Evolutionary conservation across 2,329 filamentous ascomycete genomes (phyloP), one percentile per base, ranked within the genome.

Genomic region (Fusarium nematophilum): DNA sequence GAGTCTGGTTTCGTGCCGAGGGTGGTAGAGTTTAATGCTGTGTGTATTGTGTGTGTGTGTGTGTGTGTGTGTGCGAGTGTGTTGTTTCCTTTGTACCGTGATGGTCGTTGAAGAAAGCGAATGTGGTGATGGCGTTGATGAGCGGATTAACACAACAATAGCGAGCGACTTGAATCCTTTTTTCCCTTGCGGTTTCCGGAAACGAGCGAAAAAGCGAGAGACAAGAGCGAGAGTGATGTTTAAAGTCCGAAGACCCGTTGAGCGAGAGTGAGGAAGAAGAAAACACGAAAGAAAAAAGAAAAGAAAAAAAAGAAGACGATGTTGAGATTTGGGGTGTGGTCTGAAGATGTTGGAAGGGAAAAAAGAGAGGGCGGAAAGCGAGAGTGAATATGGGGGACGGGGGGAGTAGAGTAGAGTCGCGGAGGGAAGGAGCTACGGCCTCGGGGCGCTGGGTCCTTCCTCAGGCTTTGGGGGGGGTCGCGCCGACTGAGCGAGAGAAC

Each of bases 321-420:
- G 51, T 37, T 46, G 46, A 63, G 43, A 44, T 53, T 40, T 43
- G 42, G 51, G 13, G 36, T 9, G 30, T 33, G 5, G 30, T n/a
- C n/a, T n/a, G n/a, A n/a, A n/a, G n/a, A n/a, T 36, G 27, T 59
- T 61, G 46, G 64, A 58, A 53, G 55, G 62, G 54, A 49, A 51
- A 64, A 54, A 51, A 60, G 53, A 61, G 34, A 21, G 44, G 39
- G 36, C 18, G 53, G 53, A 50, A 59, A 21, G 42, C 46, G 60
- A 42, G 39, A 48, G 54, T 26, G 44, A 45, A 21, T 11, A 48
- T 53, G 43, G 58, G 63, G 52, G 63, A 56, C 52, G 60, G 52
- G 42, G 36, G 65, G 53, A 63, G 59, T 58, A 57, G 61, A 59
- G 54, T 64, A 65, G 62, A 61, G 48, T 49, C 48, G 53, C 38